Evolutionary conservation across 139 green algal genomes (phyloP).

Genomic region (Penium margaritaceum): DNA sequence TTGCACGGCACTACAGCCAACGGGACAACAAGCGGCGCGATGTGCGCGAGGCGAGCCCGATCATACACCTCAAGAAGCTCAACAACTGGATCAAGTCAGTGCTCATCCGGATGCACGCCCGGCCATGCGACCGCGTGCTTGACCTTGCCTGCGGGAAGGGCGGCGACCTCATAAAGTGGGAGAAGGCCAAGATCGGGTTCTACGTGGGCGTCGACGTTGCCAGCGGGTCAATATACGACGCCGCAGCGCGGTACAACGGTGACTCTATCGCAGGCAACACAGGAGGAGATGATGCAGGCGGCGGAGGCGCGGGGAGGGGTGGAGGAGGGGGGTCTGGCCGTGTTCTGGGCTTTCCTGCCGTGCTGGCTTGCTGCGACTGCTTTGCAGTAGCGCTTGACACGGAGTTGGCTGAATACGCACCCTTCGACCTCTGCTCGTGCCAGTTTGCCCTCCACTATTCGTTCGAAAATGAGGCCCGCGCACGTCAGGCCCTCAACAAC

Average conservation of each 20-base stretch:
- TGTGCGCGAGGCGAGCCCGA: constrained; percentile 35
- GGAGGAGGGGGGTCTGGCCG: neutral
- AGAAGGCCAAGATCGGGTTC: constrained; percentile 15
- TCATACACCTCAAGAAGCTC: constrained; percentile 47
- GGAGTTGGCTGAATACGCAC: constrained; percentile 8
- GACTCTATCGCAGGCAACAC: neutral
- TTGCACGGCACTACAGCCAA: constrained; percentile 38
- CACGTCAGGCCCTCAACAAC: constrained; percentile 36
- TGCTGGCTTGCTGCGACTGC: constrained; percentile 23
- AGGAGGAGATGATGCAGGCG: too few relatives aligned
- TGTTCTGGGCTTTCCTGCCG: constrained; percentile 32
- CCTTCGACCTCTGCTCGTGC: constrained; percentile 41
- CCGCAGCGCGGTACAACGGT: constrained; percentile 29
- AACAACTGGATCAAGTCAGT: constrained; percentile 51
- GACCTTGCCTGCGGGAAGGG: constrained; percentile 51
- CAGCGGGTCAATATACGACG: constrained; percentile 32
- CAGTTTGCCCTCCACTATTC: constrained; percentile 54
- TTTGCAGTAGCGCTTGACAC: constrained; percentile 26
- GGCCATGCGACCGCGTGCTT: constrained; percentile 35
- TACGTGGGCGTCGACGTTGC: constrained; percentile 47
- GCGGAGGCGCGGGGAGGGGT: neutral
- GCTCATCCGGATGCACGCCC: constrained; percentile 33
- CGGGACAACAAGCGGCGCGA: constrained; percentile 26
- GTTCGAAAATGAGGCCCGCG: constrained; percentile 35
- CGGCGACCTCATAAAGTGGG: constrained; percentile 46